These are phyloP conservation scores for Eucalyptus tenuipes DNA, from an alignment of 345 rosid species.

Conservation along the genomic window DNA sequence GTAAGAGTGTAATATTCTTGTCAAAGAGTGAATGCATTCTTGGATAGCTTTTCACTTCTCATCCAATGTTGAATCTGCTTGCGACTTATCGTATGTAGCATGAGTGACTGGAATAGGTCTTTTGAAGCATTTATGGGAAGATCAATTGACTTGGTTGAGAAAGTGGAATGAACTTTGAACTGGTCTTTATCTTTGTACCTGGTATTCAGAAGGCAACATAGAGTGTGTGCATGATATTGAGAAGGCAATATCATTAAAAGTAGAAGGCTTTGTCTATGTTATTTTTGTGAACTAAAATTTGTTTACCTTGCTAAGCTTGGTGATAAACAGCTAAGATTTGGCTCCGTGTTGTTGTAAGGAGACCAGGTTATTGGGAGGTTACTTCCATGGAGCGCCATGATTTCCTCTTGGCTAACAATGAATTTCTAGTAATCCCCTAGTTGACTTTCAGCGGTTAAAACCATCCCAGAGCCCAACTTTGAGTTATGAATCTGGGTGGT, in stretches of 20 bases:
- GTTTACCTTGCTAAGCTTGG: background rate
- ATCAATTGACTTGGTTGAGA: background rate
- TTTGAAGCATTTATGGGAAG: background rate
- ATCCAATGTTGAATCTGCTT: background rate
- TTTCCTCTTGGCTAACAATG: background rate
- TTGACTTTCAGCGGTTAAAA: background rate
- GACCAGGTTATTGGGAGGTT: background rate
- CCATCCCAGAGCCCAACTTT: background rate
- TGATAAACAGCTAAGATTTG: background rate
- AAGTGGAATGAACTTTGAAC: background rate
- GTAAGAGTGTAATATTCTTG: background rate
- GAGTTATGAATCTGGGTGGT: background rate
- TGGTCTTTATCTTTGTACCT: background rate
- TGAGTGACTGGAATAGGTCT: background rate
- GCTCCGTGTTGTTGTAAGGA: background rate
- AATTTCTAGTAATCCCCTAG: background rate
- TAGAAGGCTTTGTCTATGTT: background rate
- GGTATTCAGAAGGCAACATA: background rate
- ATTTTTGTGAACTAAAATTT: background rate
- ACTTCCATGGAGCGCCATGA: background rate
- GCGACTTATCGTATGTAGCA: background rate
- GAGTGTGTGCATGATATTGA: background rate
- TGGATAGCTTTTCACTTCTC: background rate
- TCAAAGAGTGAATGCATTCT: background rate
- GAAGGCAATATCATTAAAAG: background rate